A percentile compares a stretch with the other conserved stretches of the same genome.
Evolutionary conservation across 805 yeast species (phyloP).

Genomic region (Candida nitratophila): DNA sequence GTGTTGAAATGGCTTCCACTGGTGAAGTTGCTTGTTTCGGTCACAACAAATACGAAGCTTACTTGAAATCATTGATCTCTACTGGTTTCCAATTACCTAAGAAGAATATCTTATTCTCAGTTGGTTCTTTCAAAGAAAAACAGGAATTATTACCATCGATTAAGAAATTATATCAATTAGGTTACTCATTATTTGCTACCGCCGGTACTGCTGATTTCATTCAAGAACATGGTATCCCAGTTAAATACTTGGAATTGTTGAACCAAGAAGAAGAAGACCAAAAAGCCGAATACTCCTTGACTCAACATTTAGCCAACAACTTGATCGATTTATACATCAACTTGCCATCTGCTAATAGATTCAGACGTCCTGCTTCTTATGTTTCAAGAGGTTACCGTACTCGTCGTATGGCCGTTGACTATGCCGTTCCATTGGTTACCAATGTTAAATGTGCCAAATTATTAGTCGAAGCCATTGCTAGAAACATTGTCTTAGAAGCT

Average conservation of each 20-base stretch:
- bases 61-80: constrained; percentile 87
- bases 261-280: constrained; percentile 62
- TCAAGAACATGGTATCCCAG: constrained; percentile 90
- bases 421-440: constrained; percentile 94
- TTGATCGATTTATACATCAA: constrained; percentile 93
- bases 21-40: constrained; percentile 99
- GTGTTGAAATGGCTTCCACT: constrained; percentile 99
- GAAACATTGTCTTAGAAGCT: constrained; percentile 62
- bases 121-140: constrained; percentile 97
- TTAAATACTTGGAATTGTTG: constrained; percentile 88
- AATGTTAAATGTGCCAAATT: constrained; percentile 96
- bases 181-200: constrained; percentile 90
- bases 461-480: constrained; percentile 86
- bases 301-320: constrained; percentile 95
- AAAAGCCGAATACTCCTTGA: constrained; percentile 88
- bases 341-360: constrained; percentile 93
- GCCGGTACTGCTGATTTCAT: constrained; percentile 99
- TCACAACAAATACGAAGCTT: constrained; percentile 93
- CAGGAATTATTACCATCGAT: constrained; percentile 87
- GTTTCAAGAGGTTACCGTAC: constrained; percentile 96
- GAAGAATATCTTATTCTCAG: constrained; percentile 86
- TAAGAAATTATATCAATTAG: constrained; percentile 70
- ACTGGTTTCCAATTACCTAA: constrained; percentile 94
- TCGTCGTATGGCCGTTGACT: constrained; percentile 99
- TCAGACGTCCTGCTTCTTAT: constrained; percentile 98